A percentile compares a stretch with the other conserved stretches of the same genome.
These are phyloP conservation scores for Rhynchospora breviuscula DNA, from an alignment of 176 grass and related monocot species.

Conservation along the genomic window DNA sequence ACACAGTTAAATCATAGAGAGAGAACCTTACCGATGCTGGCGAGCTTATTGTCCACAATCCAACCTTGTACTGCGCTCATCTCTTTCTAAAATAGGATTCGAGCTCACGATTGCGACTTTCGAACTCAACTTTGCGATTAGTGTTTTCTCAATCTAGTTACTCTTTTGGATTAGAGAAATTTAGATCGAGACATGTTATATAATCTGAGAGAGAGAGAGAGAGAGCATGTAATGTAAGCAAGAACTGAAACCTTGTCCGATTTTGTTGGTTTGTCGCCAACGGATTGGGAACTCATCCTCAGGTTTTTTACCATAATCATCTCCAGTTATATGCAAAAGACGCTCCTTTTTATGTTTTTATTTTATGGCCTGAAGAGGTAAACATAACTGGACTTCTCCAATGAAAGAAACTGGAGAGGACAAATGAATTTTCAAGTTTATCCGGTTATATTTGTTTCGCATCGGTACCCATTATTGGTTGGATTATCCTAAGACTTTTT, in stretches of 20 bases:
- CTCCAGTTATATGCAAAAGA: background rate
- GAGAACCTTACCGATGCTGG: constrained; percentile 12
- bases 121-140: background rate
- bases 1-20: background rate
- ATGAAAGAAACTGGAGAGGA: background rate
- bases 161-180: background rate
- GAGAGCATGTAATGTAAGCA: background rate
- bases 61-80: constrained; percentile 6
- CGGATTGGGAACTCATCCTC: background rate
- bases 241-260: background rate
- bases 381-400: background rate
- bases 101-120: background rate
- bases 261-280: constrained; percentile 20
- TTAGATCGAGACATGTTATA: background rate
- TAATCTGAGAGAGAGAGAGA: background rate
- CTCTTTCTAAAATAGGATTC: background rate
- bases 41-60: constrained; percentile 22
- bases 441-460: background rate
- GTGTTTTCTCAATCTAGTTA: background rate
- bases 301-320: background rate
- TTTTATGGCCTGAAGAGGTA: background rate
- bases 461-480: background rate
- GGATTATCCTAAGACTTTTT: background rate
- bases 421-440: background rate
- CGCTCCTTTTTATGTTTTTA: background rate